These are phyloP conservation scores for Capronia epimyces DNA, from an alignment of 2,329 filamentous ascomycete genomes.

Conservation along the genomic window DNA sequence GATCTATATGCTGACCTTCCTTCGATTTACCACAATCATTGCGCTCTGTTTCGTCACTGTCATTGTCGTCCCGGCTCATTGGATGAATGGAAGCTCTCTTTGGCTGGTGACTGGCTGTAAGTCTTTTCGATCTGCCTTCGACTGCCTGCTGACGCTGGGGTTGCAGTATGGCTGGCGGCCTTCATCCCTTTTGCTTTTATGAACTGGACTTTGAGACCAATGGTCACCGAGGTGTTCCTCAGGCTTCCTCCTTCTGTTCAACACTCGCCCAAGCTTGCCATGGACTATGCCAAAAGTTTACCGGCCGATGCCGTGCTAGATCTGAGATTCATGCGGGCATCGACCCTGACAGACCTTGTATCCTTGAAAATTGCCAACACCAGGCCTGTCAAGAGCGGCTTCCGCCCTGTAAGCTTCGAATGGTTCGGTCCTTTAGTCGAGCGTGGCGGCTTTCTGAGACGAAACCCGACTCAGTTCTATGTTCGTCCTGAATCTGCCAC, in stretches of 20 bases:
- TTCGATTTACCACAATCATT: conserved; percentile 67
- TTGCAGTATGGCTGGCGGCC: conserved; percentile 39
- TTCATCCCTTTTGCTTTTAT: conserved; percentile 61
- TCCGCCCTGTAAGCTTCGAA: conserved; percentile 40
- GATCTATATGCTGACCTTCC: conserved; percentile 62
- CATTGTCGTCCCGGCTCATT: conserved; percentile 58
- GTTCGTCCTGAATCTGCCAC: conserved; percentile 33
- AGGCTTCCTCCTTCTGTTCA: conserved; percentile 62
- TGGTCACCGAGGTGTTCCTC: conserved; percentile 67
- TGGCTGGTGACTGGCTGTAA: conserved; percentile 21
- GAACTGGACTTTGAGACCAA: conserved; percentile 60
- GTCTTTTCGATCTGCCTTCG: background rate
- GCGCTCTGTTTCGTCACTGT: conserved; percentile 61
- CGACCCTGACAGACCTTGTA: conserved; percentile 40
- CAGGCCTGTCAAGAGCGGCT: conserved; percentile 32
- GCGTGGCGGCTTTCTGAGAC: conserved; percentile 37
- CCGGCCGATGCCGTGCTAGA: conserved; percentile 42
- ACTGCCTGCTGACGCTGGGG: conserved; percentile 6
- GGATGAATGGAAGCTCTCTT: conserved; percentile 36
- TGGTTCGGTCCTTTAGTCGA: conserved; percentile 35
- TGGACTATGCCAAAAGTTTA: conserved; percentile 42
- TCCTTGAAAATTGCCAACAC: conserved; percentile 42
- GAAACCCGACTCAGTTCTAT: conserved; percentile 38
- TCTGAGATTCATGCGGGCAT: conserved; percentile 44
- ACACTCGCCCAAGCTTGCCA: conserved; percentile 47